Evolutionary conservation across 306 rosid genomes (phyloP).

Genomic region (Trifolium subterraneum): DNA sequence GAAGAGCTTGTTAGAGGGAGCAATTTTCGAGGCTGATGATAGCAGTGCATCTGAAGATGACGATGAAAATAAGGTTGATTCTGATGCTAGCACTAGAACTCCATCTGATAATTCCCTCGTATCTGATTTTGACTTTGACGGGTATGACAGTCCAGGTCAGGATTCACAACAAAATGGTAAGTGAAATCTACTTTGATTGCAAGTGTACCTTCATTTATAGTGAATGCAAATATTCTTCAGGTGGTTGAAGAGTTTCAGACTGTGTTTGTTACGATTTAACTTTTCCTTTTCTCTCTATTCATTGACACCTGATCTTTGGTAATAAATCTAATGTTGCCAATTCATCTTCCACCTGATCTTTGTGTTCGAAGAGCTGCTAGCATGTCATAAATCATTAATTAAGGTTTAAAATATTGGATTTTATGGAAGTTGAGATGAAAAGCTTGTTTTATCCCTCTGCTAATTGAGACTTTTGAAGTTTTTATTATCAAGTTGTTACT

Average conservation of each 20-base stretch:
- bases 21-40: constrained; percentile 71
- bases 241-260: constrained; percentile 5
- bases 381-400: constrained; percentile 19
- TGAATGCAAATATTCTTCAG: constrained; percentile 29
- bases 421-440: constrained; percentile 11
- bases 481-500: constrained; percentile 23
- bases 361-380: constrained; percentile 22
- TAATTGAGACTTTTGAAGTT: constrained; percentile 16
- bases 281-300: not conserved
- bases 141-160: constrained; percentile 62
- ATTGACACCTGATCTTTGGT: constrained; percentile 20
- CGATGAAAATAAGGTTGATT: constrained; percentile 49
- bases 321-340: too few species aligned
- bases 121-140: constrained; percentile 79
- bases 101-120: constrained; percentile 63
- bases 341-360: constrained; percentile 11
- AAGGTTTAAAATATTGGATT: constrained; percentile 21
- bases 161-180: constrained; percentile 48
- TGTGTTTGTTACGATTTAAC: constrained; percentile 11
- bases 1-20: constrained; percentile 56
- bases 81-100: constrained; percentile 65
- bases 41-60: constrained; percentile 64
- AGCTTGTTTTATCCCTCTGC: not conserved
- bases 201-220: constrained; percentile 28
- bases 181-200: constrained; percentile 29